Evolutionary conservation across 148 eudicot species (phyloP), one percentile per base, ranked within the genome.

Genomic region (Fagopyrum tataricum): DNA sequence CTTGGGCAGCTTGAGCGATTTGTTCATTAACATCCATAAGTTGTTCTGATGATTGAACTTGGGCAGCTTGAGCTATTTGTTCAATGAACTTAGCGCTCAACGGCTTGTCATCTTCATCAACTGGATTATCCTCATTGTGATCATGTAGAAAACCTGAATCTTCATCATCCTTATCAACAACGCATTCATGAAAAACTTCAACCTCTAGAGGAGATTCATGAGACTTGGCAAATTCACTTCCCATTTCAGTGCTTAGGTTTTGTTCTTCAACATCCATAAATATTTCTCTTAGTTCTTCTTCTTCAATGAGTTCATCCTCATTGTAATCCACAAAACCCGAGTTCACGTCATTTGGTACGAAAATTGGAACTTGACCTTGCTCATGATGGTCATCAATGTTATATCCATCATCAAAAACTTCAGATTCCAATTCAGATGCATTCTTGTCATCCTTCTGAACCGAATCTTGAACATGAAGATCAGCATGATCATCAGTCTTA

Each of bases 161-260:
- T 21, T 26, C 70, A 48, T 20, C 66, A 12, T 59, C 39, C 4
- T 59, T 24, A 37, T 59, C 66, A 59, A 59, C 69, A 64, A 64
- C 43, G 39, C 69, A 64, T 26, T 64, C 69, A 12, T 64, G 69
- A 13, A 64, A 52, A 52, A 64, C n/a, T n/a, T 51, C 78, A 40
- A 87, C 94, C 97, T 90, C 78, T 72, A 81, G 59, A 82, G 81
- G 73, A 76, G 88, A 88, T 76, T 81, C 88, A n/a, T 88, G 83
- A 70, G 73, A 74, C 26, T 72, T 80, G 52, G 80, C 44, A 13
- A 78, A 23, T 18, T 61, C 81, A 44, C 20, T 44, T 77, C 74
- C 82, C 42, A 75, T 62, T 21, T 46, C 80, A 49, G 82, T 71
- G 73, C 58, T 62, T 48, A 10, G n/a, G 12, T 42, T 55, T 47